Conservation (phyloP, 2,329 filamentous ascomycete species). For the Fusarium liriodendri region DNA sequence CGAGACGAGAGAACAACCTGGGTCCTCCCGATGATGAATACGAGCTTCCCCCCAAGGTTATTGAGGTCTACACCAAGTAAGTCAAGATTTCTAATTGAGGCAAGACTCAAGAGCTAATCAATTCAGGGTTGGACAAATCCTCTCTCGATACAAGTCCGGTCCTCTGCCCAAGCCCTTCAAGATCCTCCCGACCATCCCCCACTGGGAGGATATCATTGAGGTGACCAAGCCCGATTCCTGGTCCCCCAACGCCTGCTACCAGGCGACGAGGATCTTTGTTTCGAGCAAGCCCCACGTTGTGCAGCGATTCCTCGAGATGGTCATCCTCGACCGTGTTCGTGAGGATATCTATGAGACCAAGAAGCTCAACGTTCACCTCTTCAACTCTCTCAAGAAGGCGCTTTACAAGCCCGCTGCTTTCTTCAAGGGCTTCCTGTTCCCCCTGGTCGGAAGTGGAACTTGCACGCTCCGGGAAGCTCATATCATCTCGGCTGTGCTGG, state of each 20-base stretch:
- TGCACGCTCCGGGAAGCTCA: slow-evolving; percentile 93
- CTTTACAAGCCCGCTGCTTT: slow-evolving; percentile 95
- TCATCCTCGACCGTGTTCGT: slow-evolving; percentile 90
- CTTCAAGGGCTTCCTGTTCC: slow-evolving; percentile 96
- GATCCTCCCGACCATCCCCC: slow-evolving; percentile 88
- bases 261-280: slow-evolving; percentile 92
- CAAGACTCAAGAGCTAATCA: slow-evolving; percentile 19
- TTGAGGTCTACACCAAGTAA: slow-evolving; percentile 93
- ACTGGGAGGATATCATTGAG: slow-evolving; percentile 89
- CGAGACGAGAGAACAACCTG: slow-evolving; percentile 51
- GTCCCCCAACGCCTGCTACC: slow-evolving; percentile 84
- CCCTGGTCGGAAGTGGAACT: slow-evolving; percentile 84
- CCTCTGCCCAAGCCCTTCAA: slow-evolving; percentile 98
- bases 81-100: slow-evolving; percentile 28
- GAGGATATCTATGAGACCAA: slow-evolving; percentile 94
- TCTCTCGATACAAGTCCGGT: slow-evolving; percentile 95
- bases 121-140: slow-evolving; percentile 80
- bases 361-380: slow-evolving; percentile 95
- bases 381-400: slow-evolving; percentile 90
- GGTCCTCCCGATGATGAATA: slow-evolving; percentile 80
- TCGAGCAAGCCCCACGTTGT: slow-evolving; percentile 83
- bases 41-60: slow-evolving; percentile 88
- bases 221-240: slow-evolving; percentile 82
- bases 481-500: slow-evolving; percentile 88
- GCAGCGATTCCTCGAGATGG: slow-evolving; percentile 86